Evolutionary conservation across 352 stramenopile species (phyloP), one percentile per base, ranked within the genome.

Genomic region (Pythium sp.): DNA sequence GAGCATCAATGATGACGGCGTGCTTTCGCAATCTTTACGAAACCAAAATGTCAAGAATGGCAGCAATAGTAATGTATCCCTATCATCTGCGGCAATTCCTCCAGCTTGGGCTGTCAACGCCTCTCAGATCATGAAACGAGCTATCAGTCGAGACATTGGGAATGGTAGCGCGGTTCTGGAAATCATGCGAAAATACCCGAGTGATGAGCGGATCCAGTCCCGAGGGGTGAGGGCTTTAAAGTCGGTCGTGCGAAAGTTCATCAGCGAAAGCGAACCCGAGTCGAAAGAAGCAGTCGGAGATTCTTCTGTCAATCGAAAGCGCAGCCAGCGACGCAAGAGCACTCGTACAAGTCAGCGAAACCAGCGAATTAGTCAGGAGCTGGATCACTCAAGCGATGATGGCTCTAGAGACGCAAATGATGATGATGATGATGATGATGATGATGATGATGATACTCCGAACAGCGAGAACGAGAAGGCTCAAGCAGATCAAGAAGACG

Each of bases 221-320:
- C 79, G 82, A 62, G 79, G 79, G 0, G 69, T 91, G 2, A 76
- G 79, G 20, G 82, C 79, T 1, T 64, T 86, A 11, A 85, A 84
- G 58, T 72, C 69, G 1, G 67, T 84, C 3, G 67, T 87, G n/a
- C 70, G 82, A 1, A 72, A 68, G 7, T 68, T 70, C 20, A n/a
- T 32, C 59, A 65, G 60, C 32, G 28, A 46, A n/a, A 46, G 60
- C 5, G 60, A 61, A 8, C 32, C 32, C 20, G 30, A 61, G 32
- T 49, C 32, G 5, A 61, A 47, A 61, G 9, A 6, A 30, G n/a
- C 12, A 20, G 9, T 12, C 1, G 2, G 0, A 11, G 5, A 15
- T 28, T 61, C 20, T 11, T 28, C 32, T 7, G 20, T 2, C 20
- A 30, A 7, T 28, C 30, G 32, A 0, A 61, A 47, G 12, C 30